A percentile compares a stretch with the other conserved stretches of the same genome.
phyloP scores from a whole-genome alignment of 495 filamentous ascomycete species.

The Tuber borchii region DNA sequence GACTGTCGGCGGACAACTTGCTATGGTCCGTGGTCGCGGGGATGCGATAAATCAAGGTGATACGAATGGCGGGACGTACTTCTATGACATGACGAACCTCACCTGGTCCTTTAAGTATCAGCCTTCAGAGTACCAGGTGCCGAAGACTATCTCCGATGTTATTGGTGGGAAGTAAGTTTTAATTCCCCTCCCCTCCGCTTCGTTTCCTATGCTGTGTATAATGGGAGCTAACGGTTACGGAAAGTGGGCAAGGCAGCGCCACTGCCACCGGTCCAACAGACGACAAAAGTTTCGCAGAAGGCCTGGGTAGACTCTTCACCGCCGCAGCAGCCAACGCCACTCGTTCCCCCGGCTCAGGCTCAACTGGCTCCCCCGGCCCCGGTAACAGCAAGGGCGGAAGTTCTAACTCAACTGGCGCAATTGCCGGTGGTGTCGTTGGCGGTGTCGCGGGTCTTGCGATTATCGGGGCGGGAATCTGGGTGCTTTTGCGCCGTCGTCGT shows the following conservation, averaged over 20 bases:
- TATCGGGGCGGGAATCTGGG: conserved; percentile 10
- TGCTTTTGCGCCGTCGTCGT: too few species aligned
- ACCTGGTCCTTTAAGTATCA: not conserved
- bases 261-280: not conserved
- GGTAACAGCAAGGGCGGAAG: not conserved
- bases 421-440: conserved; percentile 39
- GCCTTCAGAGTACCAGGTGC: conserved; percentile 15
- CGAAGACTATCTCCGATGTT: conserved; percentile 1
- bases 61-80: not conserved
- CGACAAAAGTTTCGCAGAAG: conserved; percentile 7
- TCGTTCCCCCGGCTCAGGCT: not conserved
- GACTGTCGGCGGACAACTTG: not conserved
- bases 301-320: conserved; percentile 13
- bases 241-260: conserved; percentile 18
- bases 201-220: not conserved
- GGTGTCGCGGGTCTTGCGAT: conserved; percentile 26
- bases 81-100: not conserved
- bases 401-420: conserved; percentile 29
- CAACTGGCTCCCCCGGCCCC: not conserved
- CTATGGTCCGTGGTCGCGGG: not conserved
- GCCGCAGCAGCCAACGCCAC: not conserved
- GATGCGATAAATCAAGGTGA: not conserved
- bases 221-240: conserved; percentile 4
- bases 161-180: conserved; percentile 27
- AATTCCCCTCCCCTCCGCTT: not conserved